Conservation (phyloP, 2,329 filamentous ascomycete genomes). For the Colletotrichum sp. region DNA sequence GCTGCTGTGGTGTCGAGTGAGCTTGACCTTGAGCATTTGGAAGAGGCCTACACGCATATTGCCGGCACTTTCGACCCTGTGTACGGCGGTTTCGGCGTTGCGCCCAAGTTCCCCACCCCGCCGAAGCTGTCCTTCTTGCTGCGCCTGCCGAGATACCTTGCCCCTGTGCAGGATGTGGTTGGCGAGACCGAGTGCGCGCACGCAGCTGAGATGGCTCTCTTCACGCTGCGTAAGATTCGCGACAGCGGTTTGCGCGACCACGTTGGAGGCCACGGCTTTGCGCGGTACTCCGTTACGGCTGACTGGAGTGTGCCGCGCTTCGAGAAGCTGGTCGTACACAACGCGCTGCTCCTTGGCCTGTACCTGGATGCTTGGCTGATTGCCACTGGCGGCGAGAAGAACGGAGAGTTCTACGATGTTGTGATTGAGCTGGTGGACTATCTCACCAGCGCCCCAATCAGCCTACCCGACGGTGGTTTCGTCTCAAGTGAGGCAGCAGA, state of each 20-base stretch:
- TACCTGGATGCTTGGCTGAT: constrained; percentile 87
- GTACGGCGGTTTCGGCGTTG: constrained; percentile 79
- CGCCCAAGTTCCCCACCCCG: constrained; percentile 90
- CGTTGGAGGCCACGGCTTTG: constrained; percentile 57
- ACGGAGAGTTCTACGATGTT: constrained; percentile 76
- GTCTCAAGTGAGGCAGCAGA: constrained; percentile 91
- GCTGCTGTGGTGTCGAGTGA: constrained; percentile 59
- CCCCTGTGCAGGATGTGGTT: constrained; percentile 83
- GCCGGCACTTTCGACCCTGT: constrained; percentile 78
- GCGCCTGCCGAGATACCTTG: constrained; percentile 72
- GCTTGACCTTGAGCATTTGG: constrained; percentile 87
- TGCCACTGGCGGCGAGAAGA: constrained; percentile 45
- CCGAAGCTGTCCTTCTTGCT: constrained; percentile 85
- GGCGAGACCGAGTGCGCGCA: constrained; percentile 77
- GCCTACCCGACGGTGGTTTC: constrained; percentile 74
- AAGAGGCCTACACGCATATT: constrained; percentile 87
- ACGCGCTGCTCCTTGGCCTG: constrained; percentile 81
- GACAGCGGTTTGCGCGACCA: constrained; percentile 62
- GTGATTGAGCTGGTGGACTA: constrained; percentile 89
- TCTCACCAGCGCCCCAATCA: constrained; percentile 73
- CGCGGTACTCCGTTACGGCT: constrained; percentile 84
- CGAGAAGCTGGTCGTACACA: constrained; percentile 96
- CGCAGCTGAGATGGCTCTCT: constrained; percentile 79
- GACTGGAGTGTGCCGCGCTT: constrained; percentile 97
- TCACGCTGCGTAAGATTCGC: constrained; percentile 77